Percentiles rank a stretch among this genome's conserved stretches.
Conservation (phyloP, 2,329 filamentous ascomycete genomes). For the Aspergillus quadricinctus region DNA sequence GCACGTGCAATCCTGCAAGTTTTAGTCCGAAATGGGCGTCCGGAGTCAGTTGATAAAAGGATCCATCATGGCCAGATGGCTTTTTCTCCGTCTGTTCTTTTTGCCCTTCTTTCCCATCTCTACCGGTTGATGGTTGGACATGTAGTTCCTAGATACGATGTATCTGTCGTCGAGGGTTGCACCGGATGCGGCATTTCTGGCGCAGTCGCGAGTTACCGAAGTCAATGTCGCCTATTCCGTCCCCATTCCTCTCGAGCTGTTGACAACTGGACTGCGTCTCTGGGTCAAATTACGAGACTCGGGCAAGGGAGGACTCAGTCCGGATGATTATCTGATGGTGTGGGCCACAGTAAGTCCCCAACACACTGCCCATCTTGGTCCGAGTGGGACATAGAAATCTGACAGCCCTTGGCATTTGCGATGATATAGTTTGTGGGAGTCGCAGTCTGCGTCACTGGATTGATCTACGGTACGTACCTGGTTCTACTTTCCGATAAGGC, state of each 20-base stretch:
- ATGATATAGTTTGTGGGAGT: slow-evolving; percentile 3
- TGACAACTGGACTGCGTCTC: slow-evolving; percentile 10
- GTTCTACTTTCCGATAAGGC: too few relatives aligned
- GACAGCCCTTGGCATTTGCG: neutral
- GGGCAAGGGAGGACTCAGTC: slow-evolving; percentile 1
- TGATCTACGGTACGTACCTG: slow-evolving; percentile 8
- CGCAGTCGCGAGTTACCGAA: slow-evolving; percentile 6
- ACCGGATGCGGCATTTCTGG: slow-evolving; percentile 4
- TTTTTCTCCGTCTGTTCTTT: neutral
- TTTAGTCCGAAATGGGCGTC: too few relatives aligned
- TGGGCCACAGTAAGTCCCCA: slow-evolving; percentile 9
- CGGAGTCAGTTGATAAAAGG: too few relatives aligned
- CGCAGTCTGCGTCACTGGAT: slow-evolving; percentile 10
- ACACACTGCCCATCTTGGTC: neutral
- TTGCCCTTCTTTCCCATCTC: neutral
- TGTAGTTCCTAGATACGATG: neutral
- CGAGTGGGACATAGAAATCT: neutral
- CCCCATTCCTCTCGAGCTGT: slow-evolving; percentile 11
- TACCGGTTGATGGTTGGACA: neutral
- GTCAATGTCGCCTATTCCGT: slow-evolving; percentile 10
- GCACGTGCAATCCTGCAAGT: too few relatives aligned
- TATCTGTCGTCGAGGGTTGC: neutral
- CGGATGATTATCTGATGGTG: slow-evolving; percentile 13
- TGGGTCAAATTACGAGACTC: slow-evolving; percentile 8
- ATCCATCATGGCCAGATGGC: too few relatives aligned